phyloP scores from a whole-genome alignment of 768 basidiomycete species.

The Kwoniella dejecticola region DNA sequence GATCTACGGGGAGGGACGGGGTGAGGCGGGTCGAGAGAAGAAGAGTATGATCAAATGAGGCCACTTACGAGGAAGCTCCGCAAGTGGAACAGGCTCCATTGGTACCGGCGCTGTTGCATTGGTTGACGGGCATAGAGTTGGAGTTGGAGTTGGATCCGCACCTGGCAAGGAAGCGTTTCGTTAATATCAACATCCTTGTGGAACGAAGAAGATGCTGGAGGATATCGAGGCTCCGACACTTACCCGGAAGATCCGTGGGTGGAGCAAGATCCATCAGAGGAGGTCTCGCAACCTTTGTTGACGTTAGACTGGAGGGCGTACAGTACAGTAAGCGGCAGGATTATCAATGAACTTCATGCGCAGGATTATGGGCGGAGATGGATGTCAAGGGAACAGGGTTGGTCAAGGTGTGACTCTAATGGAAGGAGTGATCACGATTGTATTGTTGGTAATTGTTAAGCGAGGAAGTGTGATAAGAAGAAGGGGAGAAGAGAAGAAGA shows the following conservation, averaged over 20 bases:
- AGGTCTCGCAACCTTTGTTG: slow-evolving; percentile 18
- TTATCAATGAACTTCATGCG: no score
- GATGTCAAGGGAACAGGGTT: background rate
- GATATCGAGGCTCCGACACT: no score
- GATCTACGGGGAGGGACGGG: background rate
- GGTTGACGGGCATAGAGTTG: slow-evolving; percentile 16
- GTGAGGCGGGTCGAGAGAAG: no score
- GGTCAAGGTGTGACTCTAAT: background rate
- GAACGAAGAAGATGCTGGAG: no score
- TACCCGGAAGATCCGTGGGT: slow-evolving; percentile 17
- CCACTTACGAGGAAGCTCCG: slow-evolving; percentile 25
- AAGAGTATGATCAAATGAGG: no score
- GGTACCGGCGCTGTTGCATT: slow-evolving; percentile 32
- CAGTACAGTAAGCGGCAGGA: background rate
- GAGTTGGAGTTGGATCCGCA: no score
- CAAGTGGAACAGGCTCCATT: slow-evolving; percentile 28
- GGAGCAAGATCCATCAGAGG: slow-evolving; percentile 22
- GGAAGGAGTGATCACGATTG: no score
- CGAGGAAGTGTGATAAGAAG: background rate
- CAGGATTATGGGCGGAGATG: no score
- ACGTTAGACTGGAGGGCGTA: slow-evolving; percentile 4
- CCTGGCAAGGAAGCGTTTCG: no score
- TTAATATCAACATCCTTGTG: no score
- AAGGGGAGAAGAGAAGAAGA: background rate
- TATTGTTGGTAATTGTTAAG: no score